Evolutionary conservation across 345 rosid species (phyloP).

Genomic region (Citrus sinensis): DNA sequence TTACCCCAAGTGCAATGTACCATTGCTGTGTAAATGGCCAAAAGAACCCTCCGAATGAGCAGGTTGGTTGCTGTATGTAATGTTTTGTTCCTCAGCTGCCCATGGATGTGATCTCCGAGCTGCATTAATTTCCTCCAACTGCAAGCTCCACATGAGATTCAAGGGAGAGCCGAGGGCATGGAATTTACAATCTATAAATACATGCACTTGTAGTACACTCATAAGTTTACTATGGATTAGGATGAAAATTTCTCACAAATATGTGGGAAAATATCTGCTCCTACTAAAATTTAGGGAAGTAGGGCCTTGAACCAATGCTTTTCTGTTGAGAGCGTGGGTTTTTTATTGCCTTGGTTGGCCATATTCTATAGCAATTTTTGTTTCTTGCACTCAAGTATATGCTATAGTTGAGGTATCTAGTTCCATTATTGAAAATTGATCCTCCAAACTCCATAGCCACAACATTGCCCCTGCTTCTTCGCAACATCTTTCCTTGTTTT

Average conservation of each 20-base stretch:
- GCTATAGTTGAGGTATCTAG: background rate
- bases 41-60: slow-evolving; percentile 3
- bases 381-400: slow-evolving; percentile 2
- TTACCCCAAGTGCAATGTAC: slow-evolving; percentile 5
- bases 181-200: no score
- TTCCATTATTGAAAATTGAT: background rate
- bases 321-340: background rate
- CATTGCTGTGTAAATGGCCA: slow-evolving; percentile 5
- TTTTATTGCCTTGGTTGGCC: background rate
- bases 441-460: background rate
- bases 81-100: slow-evolving; percentile 12
- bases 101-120: background rate
- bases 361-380: background rate
- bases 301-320: no score
- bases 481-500: slow-evolving; percentile 9
- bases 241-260: no score
- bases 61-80: background rate
- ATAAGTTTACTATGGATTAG: no score
- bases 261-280: no score
- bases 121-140: slow-evolving; percentile 22
- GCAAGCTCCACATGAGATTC: no score
- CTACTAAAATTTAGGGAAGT: no score
- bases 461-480: background rate
- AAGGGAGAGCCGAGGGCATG: no score
- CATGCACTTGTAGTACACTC: no score